Evolutionary conservation across 371 early-diverging fungal genomes (phyloP), one percentile per base, ranked within the genome.

Genomic region (Actinomortierella wolfii): DNA sequence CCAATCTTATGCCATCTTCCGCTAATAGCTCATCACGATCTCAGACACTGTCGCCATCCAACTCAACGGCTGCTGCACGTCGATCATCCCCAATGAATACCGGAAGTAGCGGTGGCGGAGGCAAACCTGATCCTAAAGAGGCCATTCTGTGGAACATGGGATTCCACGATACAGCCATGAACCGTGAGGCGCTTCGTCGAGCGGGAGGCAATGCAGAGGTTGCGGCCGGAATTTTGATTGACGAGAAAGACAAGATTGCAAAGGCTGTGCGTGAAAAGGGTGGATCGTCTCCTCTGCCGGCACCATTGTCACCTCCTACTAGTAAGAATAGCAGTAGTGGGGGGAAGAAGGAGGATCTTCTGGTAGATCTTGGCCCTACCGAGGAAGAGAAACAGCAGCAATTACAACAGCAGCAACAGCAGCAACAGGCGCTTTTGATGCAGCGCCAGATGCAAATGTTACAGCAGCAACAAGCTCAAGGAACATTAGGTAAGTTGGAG

Each of bases 141-240:
- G 54, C 68, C 9, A 74, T 81, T 29, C 59, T 84, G 26, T 66
- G 76, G 57, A 81, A 71, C 49, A 57, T 84, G 69, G 86, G 86
- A 25, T 84, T 76, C 51, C 68, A 77, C 7, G 81, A 86, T 56
- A 60, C 67, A 51, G 68, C 66, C 0, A 34, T 63, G 40, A 83
- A 81, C 59, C 68, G 71, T 26, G 84, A 86, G 40, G 83, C 82
- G 6, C 76, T 86, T 28, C 82, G 83, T 28, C 83, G 86, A 49
- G 77, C 83, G 6, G 86, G 83, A 23, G 86, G 86, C 13, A 86
- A 86, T 58, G 56, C 79, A 5, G 83, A 84, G 17, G 83, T 86
- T 18, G 86, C 86, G 6, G 76, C 78, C 2, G 78, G 74, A 13
- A 64, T 86, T 29, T 62, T 86, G 56, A 74, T 79, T n/a, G 82